phyloP scores from a whole-genome alignment of 768 basidiomycete genomes.

The Pisolithus tinctorius region DNA sequence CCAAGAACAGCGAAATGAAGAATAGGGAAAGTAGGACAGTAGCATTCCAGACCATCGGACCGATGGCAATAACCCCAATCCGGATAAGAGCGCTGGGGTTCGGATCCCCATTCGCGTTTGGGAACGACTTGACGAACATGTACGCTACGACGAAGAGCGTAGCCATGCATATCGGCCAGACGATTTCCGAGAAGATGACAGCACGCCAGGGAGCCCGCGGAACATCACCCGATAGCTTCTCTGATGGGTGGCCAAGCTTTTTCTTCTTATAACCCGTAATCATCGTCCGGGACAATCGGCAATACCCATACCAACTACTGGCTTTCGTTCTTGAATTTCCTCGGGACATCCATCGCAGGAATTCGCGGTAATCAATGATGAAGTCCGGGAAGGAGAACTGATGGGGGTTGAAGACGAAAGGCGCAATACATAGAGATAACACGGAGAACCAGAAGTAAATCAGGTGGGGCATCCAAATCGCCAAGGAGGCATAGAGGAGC shows the following conservation, averaged over 20 bases:
- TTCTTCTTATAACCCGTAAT: conserved; percentile 99
- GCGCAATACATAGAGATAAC: conserved; percentile 88
- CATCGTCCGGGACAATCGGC: conserved; percentile 92
- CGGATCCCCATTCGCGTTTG: conserved; percentile 48
- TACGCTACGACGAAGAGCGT: conserved; percentile 77
- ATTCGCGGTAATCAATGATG: conserved; percentile 98
- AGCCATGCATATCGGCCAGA: conserved; percentile 74
- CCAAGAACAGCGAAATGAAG: conserved; percentile 87
- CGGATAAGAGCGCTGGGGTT: conserved; percentile 85
- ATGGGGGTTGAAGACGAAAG: conserved; percentile 99
- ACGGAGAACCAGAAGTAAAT: conserved; percentile 99
- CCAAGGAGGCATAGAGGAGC: conserved; percentile 84
- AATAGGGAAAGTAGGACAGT: conserved; percentile 79
- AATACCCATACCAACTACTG: conserved; percentile 99
- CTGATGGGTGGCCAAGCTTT: conserved; percentile 94
- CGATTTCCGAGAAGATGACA: conserved; percentile 77
- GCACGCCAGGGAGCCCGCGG: conserved; percentile 86
- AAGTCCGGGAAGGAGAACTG: conserved; percentile 97
- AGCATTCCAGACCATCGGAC: conserved; percentile 94
- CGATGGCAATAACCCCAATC: conserved; percentile 81
- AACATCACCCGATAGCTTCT: conserved; percentile 92
- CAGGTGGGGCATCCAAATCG: conserved; percentile 89
- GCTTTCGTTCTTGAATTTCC: conserved; percentile 95
- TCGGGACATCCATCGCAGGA: conserved; percentile 98
- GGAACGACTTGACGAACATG: conserved; percentile 93